phyloP scores from a whole-genome alignment of 345 rosid genomes.

The Brassica napus region DNA sequence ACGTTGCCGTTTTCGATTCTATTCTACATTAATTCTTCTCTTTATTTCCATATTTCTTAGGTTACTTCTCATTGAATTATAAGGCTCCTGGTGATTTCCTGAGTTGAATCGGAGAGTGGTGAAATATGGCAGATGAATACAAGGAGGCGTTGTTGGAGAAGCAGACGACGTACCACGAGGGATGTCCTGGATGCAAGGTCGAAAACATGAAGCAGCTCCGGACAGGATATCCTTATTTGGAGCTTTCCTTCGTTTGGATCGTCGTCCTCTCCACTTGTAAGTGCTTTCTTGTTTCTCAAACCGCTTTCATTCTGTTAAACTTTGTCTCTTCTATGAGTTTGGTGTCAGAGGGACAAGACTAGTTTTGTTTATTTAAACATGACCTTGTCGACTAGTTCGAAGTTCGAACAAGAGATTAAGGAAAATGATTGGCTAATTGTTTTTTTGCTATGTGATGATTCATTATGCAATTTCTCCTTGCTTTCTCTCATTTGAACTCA shows the following conservation, averaged over 20 bases:
- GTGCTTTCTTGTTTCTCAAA: background rate
- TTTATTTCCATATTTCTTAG: background rate
- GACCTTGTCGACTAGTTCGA: background rate
- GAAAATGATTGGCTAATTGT: background rate
- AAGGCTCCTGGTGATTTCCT: background rate
- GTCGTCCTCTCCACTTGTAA: conserved; percentile 70
- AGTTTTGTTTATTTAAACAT: background rate
- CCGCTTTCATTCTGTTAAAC: background rate
- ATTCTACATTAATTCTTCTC: background rate
- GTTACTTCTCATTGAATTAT: background rate
- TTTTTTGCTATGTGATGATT: conserved; percentile 3
- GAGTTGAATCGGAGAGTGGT: background rate
- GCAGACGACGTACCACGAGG: conserved; percentile 16
- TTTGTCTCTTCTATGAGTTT: background rate
- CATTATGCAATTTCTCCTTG: background rate
- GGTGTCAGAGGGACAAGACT: background rate
- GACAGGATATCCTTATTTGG: conserved; percentile 56
- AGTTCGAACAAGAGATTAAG: background rate
- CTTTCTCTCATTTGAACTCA: background rate
- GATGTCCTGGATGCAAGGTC: conserved; percentile 69
- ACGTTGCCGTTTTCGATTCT: background rate
- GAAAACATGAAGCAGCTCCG: conserved; percentile 54
- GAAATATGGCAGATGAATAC: conserved; percentile 34
- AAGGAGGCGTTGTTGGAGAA: conserved; percentile 34
- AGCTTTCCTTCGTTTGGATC: conserved; percentile 68